These are phyloP conservation scores for Pleurotus cornucopiae DNA, from an alignment of 768 basidiomycete species.

Conservation along the genomic window DNA sequence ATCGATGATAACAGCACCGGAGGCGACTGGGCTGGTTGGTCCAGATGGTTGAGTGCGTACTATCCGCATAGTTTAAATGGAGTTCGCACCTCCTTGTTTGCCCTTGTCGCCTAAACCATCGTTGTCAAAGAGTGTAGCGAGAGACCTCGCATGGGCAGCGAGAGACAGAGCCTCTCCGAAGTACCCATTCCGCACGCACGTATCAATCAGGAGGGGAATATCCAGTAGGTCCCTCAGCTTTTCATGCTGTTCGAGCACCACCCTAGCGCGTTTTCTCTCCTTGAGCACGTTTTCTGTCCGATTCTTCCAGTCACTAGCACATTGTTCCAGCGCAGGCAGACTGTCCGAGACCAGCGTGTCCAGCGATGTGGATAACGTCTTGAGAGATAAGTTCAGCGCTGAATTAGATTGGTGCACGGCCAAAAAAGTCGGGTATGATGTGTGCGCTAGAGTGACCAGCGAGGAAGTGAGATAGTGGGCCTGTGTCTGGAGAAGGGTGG, in stretches of 20 bases:
- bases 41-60: background rate
- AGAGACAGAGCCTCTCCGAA: slow-evolving; percentile 91
- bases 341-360: slow-evolving; percentile 58
- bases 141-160: slow-evolving; percentile 60
- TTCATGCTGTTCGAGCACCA: slow-evolving; percentile 93
- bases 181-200: slow-evolving; percentile 89
- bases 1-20: slow-evolving; percentile 58
- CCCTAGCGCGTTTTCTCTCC: slow-evolving; percentile 69
- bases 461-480: slow-evolving; percentile 85
- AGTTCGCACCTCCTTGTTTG: slow-evolving; percentile 3
- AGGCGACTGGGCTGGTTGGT: slow-evolving; percentile 32
- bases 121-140: slow-evolving; percentile 25
- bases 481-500: slow-evolving; percentile 74
- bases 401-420: slow-evolving; percentile 80
- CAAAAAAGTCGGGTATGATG: slow-evolving; percentile 89
- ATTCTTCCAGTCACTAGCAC: slow-evolving; percentile 66
- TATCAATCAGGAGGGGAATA: slow-evolving; percentile 85
- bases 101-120: background rate
- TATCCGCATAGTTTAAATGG: background rate
- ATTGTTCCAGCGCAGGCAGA: slow-evolving; percentile 74
- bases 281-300: slow-evolving; percentile 71
- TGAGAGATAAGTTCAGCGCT: slow-evolving; percentile 67
- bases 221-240: slow-evolving; percentile 91
- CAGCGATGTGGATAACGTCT: slow-evolving; percentile 72
- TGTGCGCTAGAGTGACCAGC: slow-evolving; percentile 83